Evolutionary conservation across 2,329 filamentous ascomycete genomes (phyloP).

Genomic region (Intubia oerlemansii): DNA sequence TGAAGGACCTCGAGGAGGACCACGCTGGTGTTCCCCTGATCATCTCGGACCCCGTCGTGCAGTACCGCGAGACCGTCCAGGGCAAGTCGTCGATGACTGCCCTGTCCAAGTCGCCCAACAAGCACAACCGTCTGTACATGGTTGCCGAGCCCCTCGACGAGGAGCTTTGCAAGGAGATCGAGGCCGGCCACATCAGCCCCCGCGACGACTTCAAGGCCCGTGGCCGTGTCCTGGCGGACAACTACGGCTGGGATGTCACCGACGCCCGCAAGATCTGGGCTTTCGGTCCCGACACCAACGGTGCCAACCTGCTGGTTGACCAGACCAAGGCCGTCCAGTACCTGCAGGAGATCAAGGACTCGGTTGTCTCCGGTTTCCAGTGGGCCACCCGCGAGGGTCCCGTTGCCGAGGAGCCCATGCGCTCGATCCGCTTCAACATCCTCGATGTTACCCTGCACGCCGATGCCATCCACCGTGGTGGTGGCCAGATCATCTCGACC

Average conservation of each 20-base stretch:
- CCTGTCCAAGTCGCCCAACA: conserved; percentile 99
- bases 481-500: conserved; percentile 49
- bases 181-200: conserved; percentile 74
- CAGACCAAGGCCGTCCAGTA: conserved; percentile 99
- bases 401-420: conserved; percentile 95
- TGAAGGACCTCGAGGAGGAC: conserved; percentile 99
- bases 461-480: conserved; percentile 96
- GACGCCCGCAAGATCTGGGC: conserved; percentile 99
- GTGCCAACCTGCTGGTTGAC: conserved; percentile 96
- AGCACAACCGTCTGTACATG: conserved; percentile 99
- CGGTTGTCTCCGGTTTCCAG: conserved; percentile 98
- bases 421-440: conserved; percentile 93
- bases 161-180: conserved; percentile 80
- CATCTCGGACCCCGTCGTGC: conserved; percentile 94
- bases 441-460: conserved; percentile 98
- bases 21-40: conserved; percentile 96
- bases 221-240: conserved; percentile 88
- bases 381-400: conserved; percentile 98
- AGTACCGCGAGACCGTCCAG: conserved; percentile 92
- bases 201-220: conserved; percentile 98
- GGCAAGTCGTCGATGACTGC: conserved; percentile 80
- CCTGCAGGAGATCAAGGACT: conserved; percentile 99
- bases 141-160: conserved; percentile 76
- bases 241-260: conserved; percentile 97
- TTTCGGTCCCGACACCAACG: conserved; percentile 94